These are phyloP conservation scores for Lactarius evosmus DNA, from an alignment of 768 basidiomycete genomes.

Conservation along the genomic window DNA sequence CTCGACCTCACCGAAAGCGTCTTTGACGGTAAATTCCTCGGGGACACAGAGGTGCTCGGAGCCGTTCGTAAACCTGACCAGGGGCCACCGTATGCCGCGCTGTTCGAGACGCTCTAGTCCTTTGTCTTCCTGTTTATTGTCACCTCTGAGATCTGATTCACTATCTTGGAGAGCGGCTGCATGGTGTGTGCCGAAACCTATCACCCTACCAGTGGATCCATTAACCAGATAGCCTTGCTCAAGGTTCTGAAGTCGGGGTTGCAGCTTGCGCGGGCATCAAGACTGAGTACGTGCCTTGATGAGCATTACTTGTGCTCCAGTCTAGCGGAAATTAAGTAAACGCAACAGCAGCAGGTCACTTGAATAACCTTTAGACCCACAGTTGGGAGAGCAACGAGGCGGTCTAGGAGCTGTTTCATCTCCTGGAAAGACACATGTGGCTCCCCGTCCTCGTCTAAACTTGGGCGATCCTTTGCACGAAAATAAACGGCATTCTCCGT, in stretches of 20 bases:
- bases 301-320: constrained; percentile 85
- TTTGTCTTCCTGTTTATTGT: constrained; percentile 10
- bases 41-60: constrained; percentile 48
- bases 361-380: constrained; percentile 43
- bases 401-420: constrained; percentile 48
- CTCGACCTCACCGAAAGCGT: constrained; percentile 55
- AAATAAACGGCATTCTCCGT: constrained; percentile 41
- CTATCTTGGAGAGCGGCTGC: constrained; percentile 42
- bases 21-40: constrained; percentile 60
- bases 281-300: constrained; percentile 49
- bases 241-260: constrained; percentile 49
- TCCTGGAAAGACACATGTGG: constrained; percentile 34
- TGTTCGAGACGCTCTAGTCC: neutral
- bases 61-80: constrained; percentile 56
- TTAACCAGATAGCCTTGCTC: constrained; percentile 68
- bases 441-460: constrained; percentile 44
- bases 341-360: neutral
- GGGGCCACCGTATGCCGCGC: constrained; percentile 45
- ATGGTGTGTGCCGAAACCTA: constrained; percentile 43
- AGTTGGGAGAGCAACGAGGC: constrained; percentile 55
- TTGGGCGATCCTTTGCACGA: constrained; percentile 44
- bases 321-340: constrained; percentile 36
- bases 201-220: constrained; percentile 60
- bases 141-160: constrained; percentile 37
- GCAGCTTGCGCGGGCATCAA: neutral